Evolutionary conservation across 2,329 filamentous ascomycete species (phyloP), one percentile per base, ranked within the genome.

Genomic region (Alternaria sp.): DNA sequence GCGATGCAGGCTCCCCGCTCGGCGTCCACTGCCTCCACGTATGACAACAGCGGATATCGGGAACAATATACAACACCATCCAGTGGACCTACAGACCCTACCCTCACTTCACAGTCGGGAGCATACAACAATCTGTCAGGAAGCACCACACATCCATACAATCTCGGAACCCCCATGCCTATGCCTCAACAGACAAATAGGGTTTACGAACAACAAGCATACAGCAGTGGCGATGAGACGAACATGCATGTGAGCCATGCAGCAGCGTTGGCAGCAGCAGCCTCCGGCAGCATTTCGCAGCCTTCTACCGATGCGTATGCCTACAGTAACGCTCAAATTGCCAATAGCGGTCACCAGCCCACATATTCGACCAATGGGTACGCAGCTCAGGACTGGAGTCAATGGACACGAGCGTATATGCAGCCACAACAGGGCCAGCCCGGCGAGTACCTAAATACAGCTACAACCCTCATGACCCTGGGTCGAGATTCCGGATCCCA

Each of bases 391-490:
- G 74, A 74, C 49, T 80, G 78, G 78, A 75, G 68, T 10, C 72
- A 78, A 48, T 79, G 76, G 74, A 71, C 73, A 28, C 67, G 72
- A 58, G 72, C 71, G 9, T 74, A 75, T 41, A 76, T 72, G 63
- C 68, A 76, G 56, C 69, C 69, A 22, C 53, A 59, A 30, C 69
- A 66, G 32, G 50, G 66, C 50, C 68, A 72, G 32, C 64, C 71
- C 14, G 69, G 72, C 32, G 75, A 79, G 27, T 78, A 77, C 52
- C 66, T 80, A n/a, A 77, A 77, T 59, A 77, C 74, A 25, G 78
- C 79, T 28, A 79, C 71, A 25, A 78, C 78, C 1, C 72, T 80
- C 30, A 78, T 81, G 70, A 73, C 76, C 3, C 68, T 80, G 9
- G 72, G 74, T n/a, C 71, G 76, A 36, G 75, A 76, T 34, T 60